These are phyloP conservation scores for Glycine latifolia DNA, from an alignment of 306 rosid genomes.

Conservation along the genomic window DNA sequence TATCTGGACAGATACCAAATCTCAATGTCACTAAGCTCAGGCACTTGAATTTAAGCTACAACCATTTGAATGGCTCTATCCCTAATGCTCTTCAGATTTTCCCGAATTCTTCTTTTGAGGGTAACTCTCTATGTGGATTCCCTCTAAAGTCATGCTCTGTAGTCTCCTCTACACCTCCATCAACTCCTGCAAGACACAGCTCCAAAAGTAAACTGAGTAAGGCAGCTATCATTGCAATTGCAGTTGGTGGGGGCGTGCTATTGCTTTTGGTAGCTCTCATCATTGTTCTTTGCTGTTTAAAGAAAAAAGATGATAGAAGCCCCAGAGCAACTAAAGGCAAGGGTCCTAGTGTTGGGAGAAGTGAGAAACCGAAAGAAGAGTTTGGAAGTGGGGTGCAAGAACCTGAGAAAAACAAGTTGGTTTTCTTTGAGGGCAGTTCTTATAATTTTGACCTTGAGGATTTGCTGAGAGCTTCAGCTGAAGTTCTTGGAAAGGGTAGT, in stretches of 20 bases:
- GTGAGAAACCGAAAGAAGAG: slow-evolving; percentile 83
- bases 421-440: slow-evolving; percentile 84
- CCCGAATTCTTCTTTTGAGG: slow-evolving; percentile 76
- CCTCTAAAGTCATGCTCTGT: slow-evolving; percentile 77
- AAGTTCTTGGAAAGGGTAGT: slow-evolving; percentile 90
- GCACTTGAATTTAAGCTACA: slow-evolving; percentile 79
- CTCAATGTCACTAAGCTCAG: slow-evolving; percentile 67
- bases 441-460: slow-evolving; percentile 90
- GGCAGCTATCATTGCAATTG: slow-evolving; percentile 81
- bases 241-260: slow-evolving; percentile 72
- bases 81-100: slow-evolving; percentile 68
- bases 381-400: slow-evolving; percentile 93
- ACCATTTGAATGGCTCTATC: slow-evolving; percentile 83
- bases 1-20: slow-evolving; percentile 81
- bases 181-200: slow-evolving; percentile 45
- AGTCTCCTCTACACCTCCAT: slow-evolving; percentile 54
- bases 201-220: slow-evolving; percentile 67
- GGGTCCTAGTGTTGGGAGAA: slow-evolving; percentile 70
- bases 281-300: slow-evolving; percentile 67
- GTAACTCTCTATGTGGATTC: slow-evolving; percentile 77
- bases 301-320: slow-evolving; percentile 60
- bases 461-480: slow-evolving; percentile 87
- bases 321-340: slow-evolving; percentile 63
- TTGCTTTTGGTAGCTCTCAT: slow-evolving; percentile 61
- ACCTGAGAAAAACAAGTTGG: slow-evolving; percentile 82